phyloP scores from a whole-genome alignment of 108 stramenopile species.

The Conticribra guillardii region DNA sequence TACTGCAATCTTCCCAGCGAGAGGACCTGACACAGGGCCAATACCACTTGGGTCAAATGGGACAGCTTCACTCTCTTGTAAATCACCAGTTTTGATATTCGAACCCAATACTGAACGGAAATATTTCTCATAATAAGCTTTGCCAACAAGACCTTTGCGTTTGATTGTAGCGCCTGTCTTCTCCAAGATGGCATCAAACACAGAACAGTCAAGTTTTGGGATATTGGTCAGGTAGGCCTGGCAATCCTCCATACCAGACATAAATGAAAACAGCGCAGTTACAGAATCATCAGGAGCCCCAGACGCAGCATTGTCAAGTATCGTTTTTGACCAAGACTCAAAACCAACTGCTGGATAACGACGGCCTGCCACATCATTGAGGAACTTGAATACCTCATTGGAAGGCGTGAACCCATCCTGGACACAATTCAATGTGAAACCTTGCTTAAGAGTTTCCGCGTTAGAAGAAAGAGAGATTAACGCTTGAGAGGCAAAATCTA shows the following conservation, averaged over 20 bases:
- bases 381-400: constrained; percentile 15
- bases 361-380: not conserved
- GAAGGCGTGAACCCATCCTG: constrained; percentile 31
- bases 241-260: constrained; percentile 26
- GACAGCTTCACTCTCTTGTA: constrained; percentile 8
- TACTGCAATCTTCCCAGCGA: constrained; percentile 66
- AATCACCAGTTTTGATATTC: not conserved
- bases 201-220: constrained; percentile 26
- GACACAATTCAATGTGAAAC: constrained; percentile 20
- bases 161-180: constrained; percentile 11
- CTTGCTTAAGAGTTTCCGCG: constrained; percentile 12
- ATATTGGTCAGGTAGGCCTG: constrained; percentile 13
- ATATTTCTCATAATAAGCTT: constrained; percentile 17
- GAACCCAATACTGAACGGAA: constrained; percentile 3
- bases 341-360: constrained; percentile 5
- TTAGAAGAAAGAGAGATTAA: constrained; percentile 53
- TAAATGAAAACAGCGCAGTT: constrained; percentile 27
- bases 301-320: constrained; percentile 15
- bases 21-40: constrained; percentile 9
- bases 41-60: constrained; percentile 22
- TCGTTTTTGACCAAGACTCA: constrained; percentile 20
- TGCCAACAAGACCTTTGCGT: constrained; percentile 14
- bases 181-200: constrained; percentile 31
- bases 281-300: constrained; percentile 8
- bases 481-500: constrained; percentile 77